These are phyloP conservation scores for Heterobasidion occidentale DNA, from an alignment of 1,284 basidiomycete genomes.

Conservation along the genomic window DNA sequence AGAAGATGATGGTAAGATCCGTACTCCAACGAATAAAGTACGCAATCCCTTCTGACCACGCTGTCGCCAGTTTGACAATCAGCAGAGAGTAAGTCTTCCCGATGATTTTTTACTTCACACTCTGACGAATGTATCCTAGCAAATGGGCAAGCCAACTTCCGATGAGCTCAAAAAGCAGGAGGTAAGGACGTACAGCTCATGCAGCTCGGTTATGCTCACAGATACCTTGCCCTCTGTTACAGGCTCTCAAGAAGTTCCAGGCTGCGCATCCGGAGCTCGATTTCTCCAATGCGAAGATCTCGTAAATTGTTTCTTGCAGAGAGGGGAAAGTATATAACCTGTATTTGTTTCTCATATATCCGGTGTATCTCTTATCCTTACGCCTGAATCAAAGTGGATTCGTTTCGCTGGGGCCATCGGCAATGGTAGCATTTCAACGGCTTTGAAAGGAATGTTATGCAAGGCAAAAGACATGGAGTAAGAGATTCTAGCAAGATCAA, in stretches of 20 bases:
- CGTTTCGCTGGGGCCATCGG: background rate
- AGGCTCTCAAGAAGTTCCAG: slow-evolving; percentile 88
- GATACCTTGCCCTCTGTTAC: background rate
- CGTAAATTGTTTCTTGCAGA: slow-evolving; percentile 30
- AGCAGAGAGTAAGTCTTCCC: slow-evolving; percentile 69
- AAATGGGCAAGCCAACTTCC: slow-evolving; percentile 92
- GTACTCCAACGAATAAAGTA: slow-evolving; percentile 6
- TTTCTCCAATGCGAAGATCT: slow-evolving; percentile 87
- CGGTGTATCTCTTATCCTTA: background rate
- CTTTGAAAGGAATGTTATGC: background rate
- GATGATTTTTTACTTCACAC: background rate
- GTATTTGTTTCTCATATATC: background rate
- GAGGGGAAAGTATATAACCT: background rate
- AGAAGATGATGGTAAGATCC: slow-evolving; percentile 97
- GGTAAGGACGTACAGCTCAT: slow-evolving; percentile 31
- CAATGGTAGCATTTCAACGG: background rate
- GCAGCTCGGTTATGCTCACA: background rate
- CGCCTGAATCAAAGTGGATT: background rate
- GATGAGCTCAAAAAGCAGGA: slow-evolving; percentile 89
- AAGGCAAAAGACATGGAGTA: too few relatives aligned
- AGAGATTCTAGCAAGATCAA: slow-evolving; percentile 11
- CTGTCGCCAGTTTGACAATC: slow-evolving; percentile 81
- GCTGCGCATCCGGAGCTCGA: slow-evolving; percentile 89
- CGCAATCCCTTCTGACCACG: background rate
- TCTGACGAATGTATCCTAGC: slow-evolving; percentile 35